These are phyloP conservation scores for Pythium oligandrum DNA, from an alignment of 352 stramenopile species.

Conservation along the genomic window DNA sequence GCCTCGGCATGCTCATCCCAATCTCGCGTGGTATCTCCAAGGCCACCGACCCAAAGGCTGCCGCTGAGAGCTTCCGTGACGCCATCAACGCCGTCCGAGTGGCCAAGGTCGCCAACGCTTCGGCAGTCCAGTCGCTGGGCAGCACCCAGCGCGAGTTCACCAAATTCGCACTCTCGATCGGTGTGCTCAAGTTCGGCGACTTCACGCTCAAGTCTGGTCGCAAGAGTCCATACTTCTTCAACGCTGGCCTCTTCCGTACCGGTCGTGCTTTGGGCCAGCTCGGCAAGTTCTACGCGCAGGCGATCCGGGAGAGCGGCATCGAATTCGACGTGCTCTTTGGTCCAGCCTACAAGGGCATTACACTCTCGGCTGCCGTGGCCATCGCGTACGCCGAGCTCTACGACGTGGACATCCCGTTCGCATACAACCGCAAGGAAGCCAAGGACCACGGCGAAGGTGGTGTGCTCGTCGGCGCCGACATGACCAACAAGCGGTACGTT, in stretches of 20 bases:
- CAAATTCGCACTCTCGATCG: conserved; percentile 92
- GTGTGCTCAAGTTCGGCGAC: conserved; percentile 97
- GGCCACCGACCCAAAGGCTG: conserved; percentile 82
- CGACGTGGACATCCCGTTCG: conserved; percentile 92
- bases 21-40: conserved; percentile 96
- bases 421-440: conserved; percentile 99
- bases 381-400: conserved; percentile 91
- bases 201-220: conserved; percentile 98
- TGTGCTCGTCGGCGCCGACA: conserved; percentile 92
- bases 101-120: conserved; percentile 29
- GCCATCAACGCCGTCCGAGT: conserved; percentile 92
- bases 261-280: conserved; percentile 90
- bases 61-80: conserved; percentile 88
- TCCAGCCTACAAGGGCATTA: conserved; percentile 99
- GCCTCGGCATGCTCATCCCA: conserved; percentile 93
- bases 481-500: conserved; percentile 90
- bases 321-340: conserved; percentile 99
- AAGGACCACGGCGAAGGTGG: conserved; percentile 99
- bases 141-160: conserved; percentile 92
- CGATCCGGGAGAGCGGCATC: conserved; percentile 88
- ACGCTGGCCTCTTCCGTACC: conserved; percentile 96
- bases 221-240: conserved; percentile 99
- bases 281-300: conserved; percentile 92
- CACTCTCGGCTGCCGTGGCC: conserved; percentile 92
- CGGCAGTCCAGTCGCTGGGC: conserved; percentile 3